Evolutionary conservation across 106 monocot species (phyloP), one percentile per base, ranked within the genome.

Genomic region (Allium sativum): DNA sequence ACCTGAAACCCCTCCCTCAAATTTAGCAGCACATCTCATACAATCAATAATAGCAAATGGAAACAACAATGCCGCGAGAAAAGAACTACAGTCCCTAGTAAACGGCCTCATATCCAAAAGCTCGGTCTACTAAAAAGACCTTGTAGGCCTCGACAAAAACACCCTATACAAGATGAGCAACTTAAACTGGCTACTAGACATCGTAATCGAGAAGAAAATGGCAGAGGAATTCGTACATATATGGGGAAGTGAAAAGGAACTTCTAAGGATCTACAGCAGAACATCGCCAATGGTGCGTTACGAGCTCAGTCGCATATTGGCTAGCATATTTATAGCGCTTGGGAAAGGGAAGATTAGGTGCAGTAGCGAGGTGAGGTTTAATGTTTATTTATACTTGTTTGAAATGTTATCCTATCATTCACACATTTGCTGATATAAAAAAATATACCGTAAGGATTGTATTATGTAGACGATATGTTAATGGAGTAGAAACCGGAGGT

Each of bases 241-340:
- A 44, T 93, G 89, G 93, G 77, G 81, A 9, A 63, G 68, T 48
- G 82, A 86, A 58, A 58, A 60, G 8, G 76, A 74, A 46, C 47
- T 89, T 13, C 52, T 74, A 21, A 64, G 45, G 22, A 76, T 93
- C 82, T 85, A 93, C 47, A 76, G 76, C 55, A 77, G 42, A 20
- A 54, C 76, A 7, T 93, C 93, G 8, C 82, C 93, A 2, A 82
- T 93, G 93, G 70, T 93, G 3, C 75, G 93, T 45, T 86, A 89
- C 21, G 93, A 93, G 55, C 71, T 93, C 42, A 93, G 93, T 71
- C 74, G 89, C 62, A 58, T 93, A 14, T 89, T 85, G 1, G 85
- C 89, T 14, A 65, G 64, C 9, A 59, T 89, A 4, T 93, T 93
- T 63, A 89, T 86, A 3, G 79, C 78, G 4, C 18, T 93, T 20